phyloP scores from a whole-genome alignment of 148 eudicot species.

The Agrostemma githago region DNA sequence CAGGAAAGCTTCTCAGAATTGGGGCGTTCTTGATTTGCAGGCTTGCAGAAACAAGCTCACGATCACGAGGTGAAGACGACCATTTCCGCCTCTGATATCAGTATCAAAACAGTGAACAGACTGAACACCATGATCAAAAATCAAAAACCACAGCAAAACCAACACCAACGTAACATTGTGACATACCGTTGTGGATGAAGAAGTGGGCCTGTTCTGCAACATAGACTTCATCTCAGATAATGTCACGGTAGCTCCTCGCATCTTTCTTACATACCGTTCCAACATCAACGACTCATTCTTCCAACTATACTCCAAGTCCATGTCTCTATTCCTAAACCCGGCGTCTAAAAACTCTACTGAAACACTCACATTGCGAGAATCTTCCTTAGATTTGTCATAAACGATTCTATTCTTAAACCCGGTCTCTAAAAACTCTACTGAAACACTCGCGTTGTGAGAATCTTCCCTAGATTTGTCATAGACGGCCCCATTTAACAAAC shows the following conservation, averaged over 20 bases:
- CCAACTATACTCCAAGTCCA: slow-evolving; percentile 11
- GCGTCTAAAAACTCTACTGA: slow-evolving; percentile 1
- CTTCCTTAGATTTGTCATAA: background rate
- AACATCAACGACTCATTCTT: slow-evolving; percentile 24
- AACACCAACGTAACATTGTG: background rate
- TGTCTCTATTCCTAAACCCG: slow-evolving; percentile 3
- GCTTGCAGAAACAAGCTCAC: slow-evolving; percentile 56
- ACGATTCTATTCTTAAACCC: background rate
- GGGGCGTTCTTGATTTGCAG: slow-evolving; percentile 53
- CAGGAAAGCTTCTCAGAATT: slow-evolving; percentile 24
- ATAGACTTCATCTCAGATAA: slow-evolving; percentile 52
- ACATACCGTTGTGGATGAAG: slow-evolving; percentile 39
- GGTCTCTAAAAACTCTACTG: background rate
- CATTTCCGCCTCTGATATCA: slow-evolving; percentile 35
- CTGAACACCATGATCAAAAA: background rate
- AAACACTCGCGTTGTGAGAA: background rate
- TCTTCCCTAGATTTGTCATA: background rate
- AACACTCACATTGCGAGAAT: background rate
- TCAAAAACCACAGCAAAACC: background rate
- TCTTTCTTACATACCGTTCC: slow-evolving; percentile 28
- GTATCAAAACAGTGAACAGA: slow-evolving; percentile 9
- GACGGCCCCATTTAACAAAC: slow-evolving; percentile 6
- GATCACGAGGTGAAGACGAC: slow-evolving; percentile 47
- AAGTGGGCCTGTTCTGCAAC: slow-evolving; percentile 29
- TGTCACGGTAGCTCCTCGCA: slow-evolving; percentile 33